These are phyloP conservation scores for Scheffersomyces lignicola DNA, from an alignment of 1,139 yeast species.

Conservation along the genomic window DNA sequence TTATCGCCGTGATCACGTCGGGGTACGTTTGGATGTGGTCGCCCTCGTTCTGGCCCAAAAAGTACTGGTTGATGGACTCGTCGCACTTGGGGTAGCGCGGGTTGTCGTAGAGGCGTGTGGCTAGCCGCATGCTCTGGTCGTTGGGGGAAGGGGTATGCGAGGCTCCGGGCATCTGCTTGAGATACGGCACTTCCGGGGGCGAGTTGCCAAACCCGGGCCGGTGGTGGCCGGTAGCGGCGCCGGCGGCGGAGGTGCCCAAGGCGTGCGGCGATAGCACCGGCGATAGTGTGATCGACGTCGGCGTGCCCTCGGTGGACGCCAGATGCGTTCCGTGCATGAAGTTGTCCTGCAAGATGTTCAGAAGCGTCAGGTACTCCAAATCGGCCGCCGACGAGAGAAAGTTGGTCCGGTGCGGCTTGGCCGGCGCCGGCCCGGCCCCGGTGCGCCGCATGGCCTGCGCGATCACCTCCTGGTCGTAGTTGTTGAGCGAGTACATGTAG, in stretches of 20 bases:
- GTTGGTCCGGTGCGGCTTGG: constrained; percentile 27
- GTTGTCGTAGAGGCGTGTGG: constrained; percentile 6
- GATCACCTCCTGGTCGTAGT: constrained; percentile 3
- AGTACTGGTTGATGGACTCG: constrained; percentile 57
- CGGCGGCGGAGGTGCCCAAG: constrained; percentile 6
- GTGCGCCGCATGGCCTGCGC: not conserved
- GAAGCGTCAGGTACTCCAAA: constrained; percentile 72
- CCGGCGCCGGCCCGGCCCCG: not conserved
- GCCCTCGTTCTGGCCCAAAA: constrained; percentile 48
- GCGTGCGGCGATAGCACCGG: constrained; percentile 41
- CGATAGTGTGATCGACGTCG: constrained; percentile 35
- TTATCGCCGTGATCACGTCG: constrained; percentile 52
- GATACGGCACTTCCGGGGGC: constrained; percentile 1
- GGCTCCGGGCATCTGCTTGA: constrained; percentile 10
- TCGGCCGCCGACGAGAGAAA: constrained; percentile 79
- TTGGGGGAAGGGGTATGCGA: constrained; percentile 15
- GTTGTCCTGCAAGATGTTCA: constrained; percentile 68
- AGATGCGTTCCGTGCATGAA: constrained; percentile 26
- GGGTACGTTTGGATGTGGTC: constrained; percentile 47
- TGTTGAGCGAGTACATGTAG: not conserved
- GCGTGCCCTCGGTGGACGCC: constrained; percentile 42
- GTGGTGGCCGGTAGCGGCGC: too few species aligned
- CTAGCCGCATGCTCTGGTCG: constrained; percentile 1
- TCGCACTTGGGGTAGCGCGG: constrained; percentile 34
- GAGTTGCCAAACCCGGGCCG: too few species aligned